Base-by-base conservation (phyloP, 2,329 filamentous ascomycete species). In the Colletotrichum aenigma region DNA sequence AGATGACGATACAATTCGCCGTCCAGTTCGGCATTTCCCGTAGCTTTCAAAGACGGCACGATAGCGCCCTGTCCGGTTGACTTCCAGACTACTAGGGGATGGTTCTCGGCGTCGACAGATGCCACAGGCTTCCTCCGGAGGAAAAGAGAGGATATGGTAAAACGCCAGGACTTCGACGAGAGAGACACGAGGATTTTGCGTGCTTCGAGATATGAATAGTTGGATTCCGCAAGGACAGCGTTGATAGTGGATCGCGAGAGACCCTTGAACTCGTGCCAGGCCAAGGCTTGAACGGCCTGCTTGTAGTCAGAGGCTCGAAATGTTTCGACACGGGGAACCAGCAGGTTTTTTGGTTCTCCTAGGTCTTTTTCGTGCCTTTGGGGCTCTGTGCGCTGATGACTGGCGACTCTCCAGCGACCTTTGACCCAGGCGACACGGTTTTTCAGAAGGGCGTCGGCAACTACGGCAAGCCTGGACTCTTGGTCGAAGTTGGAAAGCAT, bases 161-260 rank as follows among this genome's bases (percentile, higher is more conserved):
- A 94, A 62, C 94, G 91, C 95, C 95, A 97, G 38, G 94, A 95
- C 82, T 93, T 94, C 60, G 91, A 91, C 8, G 93, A 92, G 15
- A 96, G 84, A 2, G 89, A 89, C 69, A 94, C 90, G 18, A 97
- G 89, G 3, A 93, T 94, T 18, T 90, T 91, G 43, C 94, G 90
- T 15, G 94, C 93, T 34, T 93, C 90, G 26, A 93, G 91, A 80
- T 96, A 97, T 10, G 93, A 94, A 84, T 94, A 93, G 84, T 97
- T 97, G 81, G 90, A 92, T 83, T 97, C 95, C 66, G 94, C 94
- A 64, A 97, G 89, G 9, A 97, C 94, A 10, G 93, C 94, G 81
- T 93, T 92, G 84, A 96, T 94, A 5, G 94, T 92, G 2, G 94
- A 94, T 74, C 91, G 90, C 15, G 93, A 92, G 56, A 96, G 86